Evolutionary conservation across 1,139 yeast genomes (phyloP), one percentile per base, ranked within the genome.

Genomic region (Nakaseomyces delphensis): DNA sequence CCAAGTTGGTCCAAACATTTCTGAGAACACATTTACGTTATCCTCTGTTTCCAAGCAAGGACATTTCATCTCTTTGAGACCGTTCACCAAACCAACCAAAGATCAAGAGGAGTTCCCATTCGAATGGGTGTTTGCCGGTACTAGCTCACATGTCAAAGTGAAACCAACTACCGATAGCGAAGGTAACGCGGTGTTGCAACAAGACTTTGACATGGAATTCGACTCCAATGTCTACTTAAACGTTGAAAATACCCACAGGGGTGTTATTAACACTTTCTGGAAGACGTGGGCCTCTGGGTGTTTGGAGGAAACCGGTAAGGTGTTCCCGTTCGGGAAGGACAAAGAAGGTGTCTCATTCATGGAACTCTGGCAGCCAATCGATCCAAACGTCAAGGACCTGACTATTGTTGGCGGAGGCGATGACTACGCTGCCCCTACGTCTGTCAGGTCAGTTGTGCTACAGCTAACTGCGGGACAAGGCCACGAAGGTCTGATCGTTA

Each of bases 81-180:
- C 66, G 5, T 51, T 62, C 11, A 54, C 55, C 23, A 45, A 49
- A 15, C 58, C 60, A 29, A 30, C 37, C 7, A 49, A 54, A 3
- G 50, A 50, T 1, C 49, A 54, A 11, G 62, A 57, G 40, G 48
- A 48, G 16, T 65, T 65, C 49, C 70, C 69, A 39, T 64, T 64
- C 41, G 72, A 69, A 51, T 67, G 71, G 71, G 70, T 63, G 1
- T 66, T 68, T 50, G 68, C 66, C 11, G 73, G 73, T 11, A 45
- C 54, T 1, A 51, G 54, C 14, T 45, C 48, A 6, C 41, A 53
- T 30, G 47, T 53, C 30, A 43, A 44, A 10, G 55, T 55, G 4
- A 21, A 25, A 4, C 37, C 37, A n/a, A 44, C 44, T 5, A 48
- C 46, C 20, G 40, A 48, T 3, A 51, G 48, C 24, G 50, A 49